Evolutionary conservation across 129 eudicot genomes (phyloP), one percentile per base, ranked within the genome.

Genomic region (Escallonia rubra): DNA sequence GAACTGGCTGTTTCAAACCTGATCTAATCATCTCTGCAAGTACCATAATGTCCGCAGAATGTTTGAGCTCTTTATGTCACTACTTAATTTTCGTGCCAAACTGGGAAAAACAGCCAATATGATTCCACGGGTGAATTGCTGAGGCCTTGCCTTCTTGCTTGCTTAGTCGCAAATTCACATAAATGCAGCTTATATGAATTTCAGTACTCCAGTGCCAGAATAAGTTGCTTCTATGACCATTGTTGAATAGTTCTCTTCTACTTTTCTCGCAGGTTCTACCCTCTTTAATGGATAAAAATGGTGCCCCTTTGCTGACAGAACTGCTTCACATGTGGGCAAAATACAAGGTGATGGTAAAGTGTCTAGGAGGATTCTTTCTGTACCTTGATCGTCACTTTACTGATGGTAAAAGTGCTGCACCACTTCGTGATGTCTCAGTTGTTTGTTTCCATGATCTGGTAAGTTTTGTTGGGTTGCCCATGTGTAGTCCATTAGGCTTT

Each of bases 261-360:
- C 57, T 14, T 43, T 78, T 49, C 57, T 43, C 57, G 51, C 81
- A 86, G 88, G 79, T 86, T 43, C 72, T 86, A 57, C 85, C 91
- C 66, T 71, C 83, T 69, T 48, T 86, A 10, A 64, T 44, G 64
- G 74, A 68, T 59, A 86, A 82, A 77, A 7, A 44, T 43, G 67
- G 63, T 40, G 49, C 58, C 43, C 16, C 13, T 67, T 67, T 86
- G 54, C 48, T 86, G 57, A 38, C 55, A 49, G 81, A 86, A 72
- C 57, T 86, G 50, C 54, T 73, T 46, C 43, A 60, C 76, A 76
- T 78, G 83, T 86, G 87, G 87, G 45, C 69, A 46, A 86, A 61
- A 23, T 85, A 85, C 82, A 74, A 74, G 63, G 63, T 74, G 48
- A 79, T 85, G 91, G 76, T 79, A 6, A 76, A 69, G 76, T 82